These are phyloP conservation scores for Calcarisporium arbuscula DNA, from an alignment of 2,329 filamentous ascomycete species.

Conservation along the genomic window DNA sequence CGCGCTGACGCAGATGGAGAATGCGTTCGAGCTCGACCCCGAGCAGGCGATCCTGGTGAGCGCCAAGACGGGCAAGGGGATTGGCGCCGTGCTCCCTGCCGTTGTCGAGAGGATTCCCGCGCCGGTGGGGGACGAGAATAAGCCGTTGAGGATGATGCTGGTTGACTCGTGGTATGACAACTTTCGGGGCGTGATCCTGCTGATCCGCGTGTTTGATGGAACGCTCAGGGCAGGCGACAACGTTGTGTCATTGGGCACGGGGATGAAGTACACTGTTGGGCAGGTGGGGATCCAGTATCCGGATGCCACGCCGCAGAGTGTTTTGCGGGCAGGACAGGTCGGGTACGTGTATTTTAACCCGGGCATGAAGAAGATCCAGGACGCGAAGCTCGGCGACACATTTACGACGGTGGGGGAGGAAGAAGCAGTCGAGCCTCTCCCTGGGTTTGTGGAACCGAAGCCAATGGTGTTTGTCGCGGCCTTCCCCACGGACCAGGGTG, in stretches of 20 bases:
- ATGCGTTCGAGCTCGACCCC: conserved; percentile 81
- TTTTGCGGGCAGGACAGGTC: conserved; percentile 84
- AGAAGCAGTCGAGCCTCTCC: conserved; percentile 69
- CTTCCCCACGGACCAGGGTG: conserved; percentile 85
- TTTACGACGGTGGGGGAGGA: conserved; percentile 79
- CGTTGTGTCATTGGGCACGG: conserved; percentile 82
- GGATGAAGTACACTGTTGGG: conserved; percentile 83
- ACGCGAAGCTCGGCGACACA: conserved; percentile 93
- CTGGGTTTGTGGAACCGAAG: conserved; percentile 94
- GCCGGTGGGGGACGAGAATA: conserved; percentile 65
- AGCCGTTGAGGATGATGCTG: conserved; percentile 75
- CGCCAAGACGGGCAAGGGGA: conserved; percentile 89
- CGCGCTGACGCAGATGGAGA: conserved; percentile 78
- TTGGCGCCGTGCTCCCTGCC: conserved; percentile 72
- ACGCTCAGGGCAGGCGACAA: conserved; percentile 75
- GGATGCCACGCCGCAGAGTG: conserved; percentile 70
- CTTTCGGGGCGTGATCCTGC: conserved; percentile 85
- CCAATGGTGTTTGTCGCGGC: conserved; percentile 98
- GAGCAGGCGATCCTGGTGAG: conserved; percentile 67
- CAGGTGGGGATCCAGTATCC: conserved; percentile 98
- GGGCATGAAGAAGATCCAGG: conserved; percentile 93
- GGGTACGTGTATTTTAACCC: conserved; percentile 97
- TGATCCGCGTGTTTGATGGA: conserved; percentile 89
- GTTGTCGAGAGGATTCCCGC: conserved; percentile 81
- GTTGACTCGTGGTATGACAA: conserved; percentile 99